Conservation (phyloP, 164 flowering plant genomes). For the Magnolia kwangsiensis region DNA sequence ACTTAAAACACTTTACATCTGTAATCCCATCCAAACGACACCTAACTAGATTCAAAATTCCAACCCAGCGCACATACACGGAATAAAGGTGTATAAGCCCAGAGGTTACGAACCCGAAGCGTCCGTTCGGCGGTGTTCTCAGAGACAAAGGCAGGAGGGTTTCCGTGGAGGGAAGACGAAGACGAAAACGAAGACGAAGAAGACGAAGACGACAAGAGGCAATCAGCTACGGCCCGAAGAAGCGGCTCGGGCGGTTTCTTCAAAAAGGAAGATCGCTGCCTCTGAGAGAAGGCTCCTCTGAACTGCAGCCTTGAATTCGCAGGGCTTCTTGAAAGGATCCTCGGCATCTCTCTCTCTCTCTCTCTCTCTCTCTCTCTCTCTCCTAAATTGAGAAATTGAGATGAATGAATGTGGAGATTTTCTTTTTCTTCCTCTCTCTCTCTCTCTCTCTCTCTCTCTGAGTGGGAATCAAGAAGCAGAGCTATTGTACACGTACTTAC, state of each 20-base stretch:
- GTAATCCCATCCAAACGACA: too few relatives aligned
- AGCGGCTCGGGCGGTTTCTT: constrained; percentile 95
- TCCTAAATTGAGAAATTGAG: not conserved
- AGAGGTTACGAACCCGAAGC: constrained; percentile 58
- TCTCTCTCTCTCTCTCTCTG: not conserved
- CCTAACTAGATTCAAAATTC: not conserved
- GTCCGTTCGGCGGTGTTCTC: constrained; percentile 68
- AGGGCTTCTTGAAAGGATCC: constrained; percentile 7
- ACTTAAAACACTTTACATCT: too few relatives aligned
- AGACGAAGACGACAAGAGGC: constrained; percentile 55
- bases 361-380: constrained; percentile 1
- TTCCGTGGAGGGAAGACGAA: constrained; percentile 26
- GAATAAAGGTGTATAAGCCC: not conserved
- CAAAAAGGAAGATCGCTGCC: constrained; percentile 70
- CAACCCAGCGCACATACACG: not conserved
- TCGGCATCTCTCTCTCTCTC: not conserved
- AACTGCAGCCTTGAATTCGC: constrained; percentile 8
- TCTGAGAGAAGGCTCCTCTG: constrained; percentile 33
- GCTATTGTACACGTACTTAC: not conserved
- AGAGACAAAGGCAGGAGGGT: constrained; percentile 41
- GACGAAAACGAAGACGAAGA: constrained; percentile 7
- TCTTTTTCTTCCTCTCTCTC: not conserved
- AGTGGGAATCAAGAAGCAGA: not conserved
- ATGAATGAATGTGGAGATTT: not conserved
- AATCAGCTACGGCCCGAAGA: constrained; percentile 87